Evolutionary conservation across 1,139 yeast species (phyloP).

Genomic region (Pichia sp.): DNA sequence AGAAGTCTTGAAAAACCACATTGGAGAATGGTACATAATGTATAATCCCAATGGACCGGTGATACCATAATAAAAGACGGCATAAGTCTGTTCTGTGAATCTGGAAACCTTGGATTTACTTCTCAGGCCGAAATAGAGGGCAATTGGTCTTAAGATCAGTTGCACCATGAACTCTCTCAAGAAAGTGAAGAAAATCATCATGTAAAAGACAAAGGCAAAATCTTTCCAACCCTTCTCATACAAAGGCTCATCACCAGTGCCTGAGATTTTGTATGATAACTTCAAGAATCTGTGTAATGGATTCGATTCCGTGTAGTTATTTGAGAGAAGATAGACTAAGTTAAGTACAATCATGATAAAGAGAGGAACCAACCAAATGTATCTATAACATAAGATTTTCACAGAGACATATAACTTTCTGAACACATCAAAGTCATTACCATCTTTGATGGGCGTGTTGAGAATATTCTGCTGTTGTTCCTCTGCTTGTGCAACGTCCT

Average conservation of each 20-base stretch:
- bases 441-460: slow-evolving; percentile 20
- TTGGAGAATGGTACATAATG: slow-evolving; percentile 74
- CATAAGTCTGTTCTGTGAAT: slow-evolving; percentile 90
- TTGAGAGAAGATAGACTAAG: slow-evolving; percentile 39
- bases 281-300: slow-evolving; percentile 58
- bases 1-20: slow-evolving; percentile 85
- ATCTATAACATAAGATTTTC: slow-evolving; percentile 57
- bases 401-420: slow-evolving; percentile 47
- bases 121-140: slow-evolving; percentile 44
- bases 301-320: slow-evolving; percentile 49
- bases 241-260: slow-evolving; percentile 33
- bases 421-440: slow-evolving; percentile 35
- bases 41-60: slow-evolving; percentile 85
- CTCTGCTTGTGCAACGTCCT: slow-evolving; percentile 31
- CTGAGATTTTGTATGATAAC: slow-evolving; percentile 59
- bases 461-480: slow-evolving; percentile 28
- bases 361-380: slow-evolving; percentile 76
- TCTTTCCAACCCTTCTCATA: slow-evolving; percentile 90
- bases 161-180: slow-evolving; percentile 90
- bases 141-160: slow-evolving; percentile 65
- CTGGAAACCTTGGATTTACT: slow-evolving; percentile 60
- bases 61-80: slow-evolving; percentile 71
- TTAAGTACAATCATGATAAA: slow-evolving; percentile 36
- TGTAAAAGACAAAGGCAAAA: slow-evolving; percentile 68
- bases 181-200: slow-evolving; percentile 84